These are phyloP conservation scores for Salix udensis DNA, from an alignment of 345 rosid species.

Conservation along the genomic window DNA sequence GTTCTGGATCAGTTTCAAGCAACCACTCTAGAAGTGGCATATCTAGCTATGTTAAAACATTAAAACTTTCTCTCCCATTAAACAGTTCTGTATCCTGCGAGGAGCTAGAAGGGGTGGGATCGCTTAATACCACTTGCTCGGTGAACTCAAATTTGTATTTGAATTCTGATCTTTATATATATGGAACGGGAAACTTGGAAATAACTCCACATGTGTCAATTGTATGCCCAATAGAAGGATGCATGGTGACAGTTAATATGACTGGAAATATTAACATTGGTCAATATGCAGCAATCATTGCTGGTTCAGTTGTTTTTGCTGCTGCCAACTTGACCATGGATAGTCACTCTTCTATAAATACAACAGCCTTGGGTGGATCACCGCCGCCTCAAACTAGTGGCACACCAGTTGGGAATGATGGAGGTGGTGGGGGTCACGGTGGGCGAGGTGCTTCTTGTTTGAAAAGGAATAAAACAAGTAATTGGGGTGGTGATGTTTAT, in stretches of 20 bases:
- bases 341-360: conserved; percentile 54
- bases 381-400: conserved; percentile 99
- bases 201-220: conserved; percentile 69
- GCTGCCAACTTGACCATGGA: conserved; percentile 65
- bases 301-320: conserved; percentile 65
- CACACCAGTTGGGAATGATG: conserved; percentile 71
- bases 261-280: conserved; percentile 75
- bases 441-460: conserved; percentile 94
- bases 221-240: conserved; percentile 64
- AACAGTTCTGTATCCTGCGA: conserved; percentile 52
- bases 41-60: conserved; percentile 14
- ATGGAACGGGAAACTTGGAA: conserved; percentile 71
- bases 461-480: conserved; percentile 48
- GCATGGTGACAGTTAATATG: conserved; percentile 60
- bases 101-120: conserved; percentile 84
- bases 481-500: conserved; percentile 98
- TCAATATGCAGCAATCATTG: conserved; percentile 51
- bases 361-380: conserved; percentile 72
- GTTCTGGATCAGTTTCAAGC: conserved; percentile 24
- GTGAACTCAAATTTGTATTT: conserved; percentile 62
- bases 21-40: conserved; percentile 25
- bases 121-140: conserved; percentile 76
- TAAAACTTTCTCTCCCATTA: conserved; percentile 11
- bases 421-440: conserved; percentile 99
- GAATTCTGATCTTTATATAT: conserved; percentile 52